A percentile compares a stretch with the other conserved stretches of the same genome.
Conservation (phyloP, 495 filamentous ascomycete species). For the Talaromyces borbonicus region DNA sequence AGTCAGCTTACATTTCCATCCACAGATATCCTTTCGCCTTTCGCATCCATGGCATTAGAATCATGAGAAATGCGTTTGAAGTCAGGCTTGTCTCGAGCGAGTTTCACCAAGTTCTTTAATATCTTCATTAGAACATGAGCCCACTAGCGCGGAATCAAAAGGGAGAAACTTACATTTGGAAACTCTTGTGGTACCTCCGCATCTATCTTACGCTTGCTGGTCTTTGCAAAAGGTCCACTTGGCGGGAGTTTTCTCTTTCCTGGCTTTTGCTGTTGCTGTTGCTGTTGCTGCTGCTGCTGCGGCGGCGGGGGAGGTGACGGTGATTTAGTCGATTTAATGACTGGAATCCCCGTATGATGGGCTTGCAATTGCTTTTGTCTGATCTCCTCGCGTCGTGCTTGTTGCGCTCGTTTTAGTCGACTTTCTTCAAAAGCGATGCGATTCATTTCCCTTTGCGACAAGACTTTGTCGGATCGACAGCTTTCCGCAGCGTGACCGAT, state of each 20-base stretch:
- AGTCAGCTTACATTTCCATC: not conserved
- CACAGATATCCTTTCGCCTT: not conserved
- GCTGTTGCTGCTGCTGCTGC: no score
- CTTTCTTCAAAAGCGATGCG: constrained; percentile 25
- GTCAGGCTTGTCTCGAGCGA: constrained; percentile 28
- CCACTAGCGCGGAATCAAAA: not conserved
- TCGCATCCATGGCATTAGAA: not conserved
- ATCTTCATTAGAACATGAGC: not conserved
- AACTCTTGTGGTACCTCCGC: constrained; percentile 15
- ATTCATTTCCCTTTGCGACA: constrained; percentile 27
- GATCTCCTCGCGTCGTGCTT: constrained; percentile 27
- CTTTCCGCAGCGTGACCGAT: constrained; percentile 28
- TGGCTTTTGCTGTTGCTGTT: constrained; percentile 11
- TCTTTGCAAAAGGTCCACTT: constrained; percentile 11
- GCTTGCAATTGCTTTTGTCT: constrained; percentile 33
- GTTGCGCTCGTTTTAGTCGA: constrained; percentile 20
- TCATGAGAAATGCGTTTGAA: not conserved
- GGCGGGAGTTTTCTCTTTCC: constrained; percentile 4
- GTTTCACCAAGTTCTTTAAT: constrained; percentile 28
- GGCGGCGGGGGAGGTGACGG: constrained; percentile 22
- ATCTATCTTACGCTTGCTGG: constrained; percentile 18
- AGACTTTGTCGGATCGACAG: constrained; percentile 23
- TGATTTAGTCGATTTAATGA: constrained; percentile 23
- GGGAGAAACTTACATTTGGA: constrained; percentile 21
- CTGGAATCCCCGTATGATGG: constrained; percentile 39